phyloP scores from a whole-genome alignment of 176 grass and related monocot species.

The Pharus latifolius region DNA sequence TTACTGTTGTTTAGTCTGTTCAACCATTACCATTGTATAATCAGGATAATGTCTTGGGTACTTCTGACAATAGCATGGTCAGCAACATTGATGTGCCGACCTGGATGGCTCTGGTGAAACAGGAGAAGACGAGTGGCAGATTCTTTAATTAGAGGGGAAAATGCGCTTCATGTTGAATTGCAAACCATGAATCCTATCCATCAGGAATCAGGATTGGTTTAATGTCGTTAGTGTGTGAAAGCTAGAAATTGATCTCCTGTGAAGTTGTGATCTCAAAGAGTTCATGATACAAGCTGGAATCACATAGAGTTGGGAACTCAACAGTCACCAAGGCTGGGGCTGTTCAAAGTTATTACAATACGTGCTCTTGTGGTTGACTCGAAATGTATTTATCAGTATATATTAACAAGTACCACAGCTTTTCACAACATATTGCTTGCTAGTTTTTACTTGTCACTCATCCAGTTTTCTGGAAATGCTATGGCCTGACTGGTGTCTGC shows the following conservation, averaged over 20 bases:
- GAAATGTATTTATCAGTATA: conserved; percentile 8
- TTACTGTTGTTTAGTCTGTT: conserved; percentile 60
- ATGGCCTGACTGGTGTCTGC: too few species aligned
- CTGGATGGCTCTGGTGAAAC: conserved; percentile 31
- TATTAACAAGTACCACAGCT: neutral
- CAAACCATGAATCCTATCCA: neutral
- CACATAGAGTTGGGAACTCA: neutral
- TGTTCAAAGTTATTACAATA: conserved; percentile 5
- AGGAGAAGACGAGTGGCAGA: conserved; percentile 80
- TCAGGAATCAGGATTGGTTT: neutral
- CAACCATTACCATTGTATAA: conserved; percentile 21
- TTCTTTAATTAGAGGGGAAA: conserved; percentile 33
- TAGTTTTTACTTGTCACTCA: neutral
- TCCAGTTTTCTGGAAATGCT: neutral
- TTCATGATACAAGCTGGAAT: neutral
- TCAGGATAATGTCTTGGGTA: conserved; percentile 19
- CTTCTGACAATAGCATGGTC: conserved; percentile 9
- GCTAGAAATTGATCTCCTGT: conserved; percentile 5
- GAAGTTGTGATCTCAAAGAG: conserved; percentile 2
- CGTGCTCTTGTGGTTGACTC: neutral
- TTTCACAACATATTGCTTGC: neutral
- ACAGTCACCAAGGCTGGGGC: neutral
- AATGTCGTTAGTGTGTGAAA: neutral
- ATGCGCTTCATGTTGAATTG: neutral
- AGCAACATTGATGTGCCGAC: conserved; percentile 27